Evolutionary conservation across 768 basidiomycete species (phyloP), one percentile per base, ranked within the genome.

Genomic region (Hemileccinum impolitum): DNA sequence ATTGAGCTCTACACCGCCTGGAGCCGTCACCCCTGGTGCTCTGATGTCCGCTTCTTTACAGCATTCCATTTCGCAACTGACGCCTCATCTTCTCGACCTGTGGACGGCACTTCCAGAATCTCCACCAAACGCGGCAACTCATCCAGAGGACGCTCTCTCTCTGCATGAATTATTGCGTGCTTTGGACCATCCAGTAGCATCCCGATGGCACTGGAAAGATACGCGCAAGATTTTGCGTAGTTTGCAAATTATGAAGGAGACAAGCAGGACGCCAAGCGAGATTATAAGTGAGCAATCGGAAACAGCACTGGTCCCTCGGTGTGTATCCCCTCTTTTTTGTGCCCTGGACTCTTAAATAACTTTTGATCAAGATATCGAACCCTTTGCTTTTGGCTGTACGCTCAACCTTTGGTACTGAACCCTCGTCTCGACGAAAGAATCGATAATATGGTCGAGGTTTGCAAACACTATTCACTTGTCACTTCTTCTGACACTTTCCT

Each of bases 151-250:
- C 8, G 83, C 88, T 1, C 75, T 86, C 42, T 64, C 73, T n/a
- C 68, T 96, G 15, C 79, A 93, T 60, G 69, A 65, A 10, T 72
- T 97, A 12, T 71, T 99, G 17, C 67, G 70, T 9, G 62, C 70
- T 4, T 74, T 98, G 6, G 96, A 98, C 59, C 83, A 82, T 0
- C 56, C 63, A 0, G 81, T 92, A 39, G 90, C 88, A 1, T 75
- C 75, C 26, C 74, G 94, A 53, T 98, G 95, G 95, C 96, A 99
- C 64, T 98, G 95, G 95, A 78, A 76, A 54, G 96, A 99, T 58
- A 85, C 91, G 0, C 76, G 95, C 28, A 99, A 97, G 67, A 89
- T 97, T 6, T 67, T 90, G 11, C 77, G 94, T 32, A 90, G 79
- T 55, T 66, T 99, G 8, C 75, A 78, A 37, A 82, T 96, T 25